phyloP scores from a whole-genome alignment of 2,329 filamentous ascomycete species.

The Basipetospora sp. region DNA sequence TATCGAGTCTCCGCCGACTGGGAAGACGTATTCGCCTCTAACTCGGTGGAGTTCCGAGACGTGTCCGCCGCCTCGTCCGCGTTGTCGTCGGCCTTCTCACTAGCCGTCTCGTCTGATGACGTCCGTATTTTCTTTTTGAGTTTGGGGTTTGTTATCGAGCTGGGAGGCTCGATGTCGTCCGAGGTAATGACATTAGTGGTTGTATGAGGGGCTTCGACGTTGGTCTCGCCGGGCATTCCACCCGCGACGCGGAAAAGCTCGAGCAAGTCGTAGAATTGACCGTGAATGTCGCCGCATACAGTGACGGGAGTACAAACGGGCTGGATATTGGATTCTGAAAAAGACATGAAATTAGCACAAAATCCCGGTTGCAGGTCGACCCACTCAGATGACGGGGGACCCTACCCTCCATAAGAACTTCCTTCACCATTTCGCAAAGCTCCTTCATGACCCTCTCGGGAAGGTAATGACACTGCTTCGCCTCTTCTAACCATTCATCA shows the following conservation, averaged over 20 bases:
- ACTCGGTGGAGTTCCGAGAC: slow-evolving; percentile 19
- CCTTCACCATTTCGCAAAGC: slow-evolving; percentile 95
- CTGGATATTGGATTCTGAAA: slow-evolving; percentile 87
- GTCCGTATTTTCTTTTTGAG: slow-evolving; percentile 66
- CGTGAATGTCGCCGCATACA: slow-evolving; percentile 94
- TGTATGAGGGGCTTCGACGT: slow-evolving; percentile 53
- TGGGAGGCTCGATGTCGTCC: slow-evolving; percentile 84
- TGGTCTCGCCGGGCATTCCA: slow-evolving; percentile 80
- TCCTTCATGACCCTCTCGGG: slow-evolving; percentile 97
- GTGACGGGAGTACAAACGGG: slow-evolving; percentile 94
- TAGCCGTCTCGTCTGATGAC: slow-evolving; percentile 34
- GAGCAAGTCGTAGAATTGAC: slow-evolving; percentile 94
- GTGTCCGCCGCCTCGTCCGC: slow-evolving; percentile 33
- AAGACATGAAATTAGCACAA: neutral
- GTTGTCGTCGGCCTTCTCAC: slow-evolving; percentile 33
- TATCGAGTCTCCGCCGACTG: slow-evolving; percentile 42
- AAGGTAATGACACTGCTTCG: slow-evolving; percentile 92
- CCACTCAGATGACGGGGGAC: slow-evolving; percentile 6
- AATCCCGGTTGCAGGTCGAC: neutral
- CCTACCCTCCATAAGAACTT: slow-evolving; percentile 94
- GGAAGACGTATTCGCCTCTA: slow-evolving; percentile 20
- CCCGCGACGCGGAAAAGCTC: slow-evolving; percentile 94
- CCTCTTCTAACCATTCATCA: slow-evolving; percentile 92
- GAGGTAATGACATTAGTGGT: slow-evolving; percentile 65
- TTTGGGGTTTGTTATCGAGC: slow-evolving; percentile 75